Conservation (phyloP, 164 flowering plant species). For the Santalum album region DNA sequence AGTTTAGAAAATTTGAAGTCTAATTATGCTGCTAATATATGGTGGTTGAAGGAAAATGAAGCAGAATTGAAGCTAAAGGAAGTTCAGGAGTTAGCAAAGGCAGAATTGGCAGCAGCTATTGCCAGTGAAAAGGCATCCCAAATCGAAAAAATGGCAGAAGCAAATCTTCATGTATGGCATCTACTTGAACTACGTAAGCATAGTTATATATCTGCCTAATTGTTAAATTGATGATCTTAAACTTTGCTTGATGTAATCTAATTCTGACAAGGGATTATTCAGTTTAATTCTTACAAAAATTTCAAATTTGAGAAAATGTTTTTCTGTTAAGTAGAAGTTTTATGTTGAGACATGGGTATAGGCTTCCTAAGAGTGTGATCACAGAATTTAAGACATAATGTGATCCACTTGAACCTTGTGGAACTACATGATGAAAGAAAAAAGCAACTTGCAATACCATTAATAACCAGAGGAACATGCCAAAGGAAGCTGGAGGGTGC, state of each 20-base stretch:
- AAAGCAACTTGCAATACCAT: no score
- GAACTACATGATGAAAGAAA: no score
- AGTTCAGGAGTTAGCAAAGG: slow-evolving; percentile 66
- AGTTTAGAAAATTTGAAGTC: not conserved
- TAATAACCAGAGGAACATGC: no score
- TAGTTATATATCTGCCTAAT: not conserved
- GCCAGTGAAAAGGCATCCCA: slow-evolving; percentile 88
- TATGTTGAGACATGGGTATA: no score
- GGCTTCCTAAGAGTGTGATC: no score
- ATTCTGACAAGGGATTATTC: no score
- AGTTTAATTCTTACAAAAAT: no score
- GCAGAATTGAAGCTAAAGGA: slow-evolving; percentile 54
- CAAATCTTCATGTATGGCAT: slow-evolving; percentile 71
- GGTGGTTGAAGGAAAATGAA: slow-evolving; percentile 61
- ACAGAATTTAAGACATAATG: no score
- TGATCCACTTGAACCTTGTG: no score
- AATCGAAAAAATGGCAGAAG: slow-evolving; percentile 90
- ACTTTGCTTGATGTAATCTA: not conserved
- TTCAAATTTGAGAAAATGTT: no score
- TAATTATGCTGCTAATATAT: slow-evolving; percentile 3
- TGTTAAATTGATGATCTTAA: not conserved
- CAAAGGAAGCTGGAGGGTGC: no score
- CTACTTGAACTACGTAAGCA: slow-evolving; percentile 1
- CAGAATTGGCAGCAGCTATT: slow-evolving; percentile 76
- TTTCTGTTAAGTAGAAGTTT: no score